Conservation (phyloP, 2,329 filamentous ascomycete genomes). For the Aspergillus sp. region DNA sequence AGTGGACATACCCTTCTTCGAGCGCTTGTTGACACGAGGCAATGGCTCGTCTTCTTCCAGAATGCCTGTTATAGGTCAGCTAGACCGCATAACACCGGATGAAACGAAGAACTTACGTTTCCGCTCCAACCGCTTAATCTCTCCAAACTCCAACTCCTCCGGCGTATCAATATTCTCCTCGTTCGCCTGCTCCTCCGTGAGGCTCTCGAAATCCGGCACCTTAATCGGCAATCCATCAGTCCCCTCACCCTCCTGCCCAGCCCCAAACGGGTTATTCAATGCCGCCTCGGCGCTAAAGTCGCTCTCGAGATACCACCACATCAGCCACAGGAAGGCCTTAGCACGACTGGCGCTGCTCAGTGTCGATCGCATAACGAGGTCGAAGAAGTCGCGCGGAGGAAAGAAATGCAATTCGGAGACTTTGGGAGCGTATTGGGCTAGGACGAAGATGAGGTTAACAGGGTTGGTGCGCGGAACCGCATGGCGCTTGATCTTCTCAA, state of each 20-base stretch:
- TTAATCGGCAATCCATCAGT: constrained; percentile 40
- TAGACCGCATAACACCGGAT: constrained; percentile 2
- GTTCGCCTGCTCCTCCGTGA: constrained; percentile 45
- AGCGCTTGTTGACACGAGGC: constrained; percentile 39
- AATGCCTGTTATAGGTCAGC: constrained; percentile 29
- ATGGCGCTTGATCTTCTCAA: constrained; percentile 70
- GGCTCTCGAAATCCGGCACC: constrained; percentile 41
- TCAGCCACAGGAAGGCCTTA: constrained; percentile 87
- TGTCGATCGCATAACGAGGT: constrained; percentile 85
- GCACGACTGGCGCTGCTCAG: constrained; percentile 77
- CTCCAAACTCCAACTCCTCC: constrained; percentile 44
- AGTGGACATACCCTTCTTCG: constrained; percentile 34
- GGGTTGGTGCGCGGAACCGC: constrained; percentile 80
- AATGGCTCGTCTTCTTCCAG: constrained; percentile 42
- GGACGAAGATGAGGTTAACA: constrained; percentile 92
- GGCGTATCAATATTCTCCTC: constrained; percentile 45
- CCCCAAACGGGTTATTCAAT: constrained; percentile 82
- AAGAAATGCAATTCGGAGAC: constrained; percentile 91
- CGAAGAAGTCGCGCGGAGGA: constrained; percentile 81
- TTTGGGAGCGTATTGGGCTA: constrained; percentile 82
- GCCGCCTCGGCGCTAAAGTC: constrained; percentile 87
- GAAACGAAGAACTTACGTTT: constrained; percentile 31
- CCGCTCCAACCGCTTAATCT: constrained; percentile 42
- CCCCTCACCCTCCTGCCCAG: constrained; percentile 38
- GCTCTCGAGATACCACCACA: constrained; percentile 98